phyloP scores from a whole-genome alignment of 2,329 filamentous ascomycete species.

The Knoxdaviesia capensis region DNA sequence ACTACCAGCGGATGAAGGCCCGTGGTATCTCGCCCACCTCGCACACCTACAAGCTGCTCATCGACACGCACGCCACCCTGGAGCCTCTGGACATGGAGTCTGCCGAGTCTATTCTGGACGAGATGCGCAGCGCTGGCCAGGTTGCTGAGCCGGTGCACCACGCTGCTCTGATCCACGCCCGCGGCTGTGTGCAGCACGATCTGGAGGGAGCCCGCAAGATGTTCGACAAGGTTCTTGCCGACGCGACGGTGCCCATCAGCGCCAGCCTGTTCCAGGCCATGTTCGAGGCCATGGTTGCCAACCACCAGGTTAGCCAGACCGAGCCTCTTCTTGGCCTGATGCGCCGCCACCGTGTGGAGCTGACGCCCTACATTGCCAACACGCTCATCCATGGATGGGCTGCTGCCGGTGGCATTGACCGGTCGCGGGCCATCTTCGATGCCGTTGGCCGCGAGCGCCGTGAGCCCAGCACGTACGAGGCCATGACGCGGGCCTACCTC shows the following conservation, averaged over 20 bases:
- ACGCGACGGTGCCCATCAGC: conserved; percentile 47
- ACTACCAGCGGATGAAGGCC: conserved; percentile 85
- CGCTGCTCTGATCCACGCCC: conserved; percentile 84
- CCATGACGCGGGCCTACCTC: conserved; percentile 88
- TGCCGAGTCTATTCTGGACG: conserved; percentile 63
- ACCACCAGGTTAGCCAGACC: conserved; percentile 63
- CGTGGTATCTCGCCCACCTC: conserved; percentile 78
- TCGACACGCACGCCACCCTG: conserved; percentile 85
- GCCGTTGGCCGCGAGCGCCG: conserved; percentile 58
- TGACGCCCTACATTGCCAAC: conserved; percentile 97
- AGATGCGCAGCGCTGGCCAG: conserved; percentile 55
- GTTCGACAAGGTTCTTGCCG: conserved; percentile 62
- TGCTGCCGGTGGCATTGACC: conserved; percentile 57
- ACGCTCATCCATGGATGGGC: conserved; percentile 96
- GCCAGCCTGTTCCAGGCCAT: conserved; percentile 87
- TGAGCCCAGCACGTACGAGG: conserved; percentile 95
- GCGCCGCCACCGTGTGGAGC: conserved; percentile 50
- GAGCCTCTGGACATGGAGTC: conserved; percentile 79
- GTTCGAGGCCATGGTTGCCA: conserved; percentile 95
- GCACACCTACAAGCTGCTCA: conserved; percentile 93
- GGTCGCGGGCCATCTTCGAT: conserved; percentile 62
- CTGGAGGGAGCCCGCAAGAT: conserved; percentile 63
- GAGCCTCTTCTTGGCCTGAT: conserved; percentile 58
- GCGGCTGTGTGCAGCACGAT: conserved; percentile 85
- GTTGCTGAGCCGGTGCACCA: conserved; percentile 85